These are phyloP conservation scores for Backusella sp. DNA, from an alignment of 192 early-diverging fungal species.

Conservation along the genomic window DNA sequence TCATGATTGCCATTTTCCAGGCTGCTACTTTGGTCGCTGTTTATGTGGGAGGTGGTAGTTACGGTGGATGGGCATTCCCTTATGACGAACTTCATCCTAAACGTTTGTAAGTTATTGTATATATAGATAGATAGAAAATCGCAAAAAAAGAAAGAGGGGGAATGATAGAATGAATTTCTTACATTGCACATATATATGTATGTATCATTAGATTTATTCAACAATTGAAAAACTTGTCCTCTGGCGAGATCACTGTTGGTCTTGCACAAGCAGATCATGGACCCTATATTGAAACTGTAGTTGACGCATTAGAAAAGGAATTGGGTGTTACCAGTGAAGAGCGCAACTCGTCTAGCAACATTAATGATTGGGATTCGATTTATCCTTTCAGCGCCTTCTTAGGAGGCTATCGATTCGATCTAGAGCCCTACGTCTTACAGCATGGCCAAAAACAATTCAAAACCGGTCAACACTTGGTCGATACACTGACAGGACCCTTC, in stretches of 20 bases:
- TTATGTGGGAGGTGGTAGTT: conserved; percentile 26
- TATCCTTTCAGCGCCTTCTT: conserved; percentile 66
- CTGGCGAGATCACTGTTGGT: conserved; percentile 50
- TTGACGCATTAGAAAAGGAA: conserved; percentile 39
- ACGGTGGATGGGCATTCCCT: conserved; percentile 35
- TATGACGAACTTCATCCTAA: conserved; percentile 68
- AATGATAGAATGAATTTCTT: conserved; percentile 5
- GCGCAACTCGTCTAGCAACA: conserved; percentile 31
- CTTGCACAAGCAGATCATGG: conserved; percentile 63
- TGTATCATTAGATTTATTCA: conserved; percentile 46
- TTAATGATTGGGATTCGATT: conserved; percentile 55
- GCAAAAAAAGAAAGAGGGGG: too few relatives aligned
- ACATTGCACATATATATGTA: neutral
- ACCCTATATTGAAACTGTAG: conserved; percentile 40
- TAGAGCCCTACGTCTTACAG: conserved; percentile 37
- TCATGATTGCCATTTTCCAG: conserved; percentile 25
- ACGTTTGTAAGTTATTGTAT: conserved; percentile 33
- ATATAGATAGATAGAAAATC: neutral
- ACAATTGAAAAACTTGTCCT: conserved; percentile 62
- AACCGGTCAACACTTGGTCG: conserved; percentile 13
- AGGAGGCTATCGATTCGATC: conserved; percentile 51
- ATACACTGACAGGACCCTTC: conserved; percentile 22
- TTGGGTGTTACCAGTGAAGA: conserved; percentile 35
- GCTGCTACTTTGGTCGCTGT: conserved; percentile 34
- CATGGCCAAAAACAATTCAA: conserved; percentile 35